Base-by-base conservation (phyloP, 345 rosid genomes). In the Linum tenue region DNA sequence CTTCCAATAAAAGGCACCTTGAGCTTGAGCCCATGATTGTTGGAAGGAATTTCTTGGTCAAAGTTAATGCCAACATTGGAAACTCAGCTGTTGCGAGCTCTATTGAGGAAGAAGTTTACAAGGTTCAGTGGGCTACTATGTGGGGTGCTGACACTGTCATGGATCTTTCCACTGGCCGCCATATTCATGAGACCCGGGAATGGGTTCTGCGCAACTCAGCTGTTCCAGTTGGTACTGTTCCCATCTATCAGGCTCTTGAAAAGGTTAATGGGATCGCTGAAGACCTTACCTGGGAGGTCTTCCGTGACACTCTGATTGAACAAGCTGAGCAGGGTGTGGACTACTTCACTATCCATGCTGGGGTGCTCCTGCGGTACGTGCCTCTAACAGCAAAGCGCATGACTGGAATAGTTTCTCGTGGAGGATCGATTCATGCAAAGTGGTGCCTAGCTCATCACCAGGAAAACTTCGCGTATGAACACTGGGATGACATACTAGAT, bases 41-140 rank as follows among this genome's bases (percentile, higher is more conserved):
- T 12, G 99, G 98, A 62, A 82, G 99, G 51, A 91, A 95, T 7
- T 95, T 95, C 68, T 77, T 95, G 84, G 99, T 95, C 37, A 91
- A 95, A 80, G 96, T 95, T 22, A 89, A 95, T 82, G 99, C 99
- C 10, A 95, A 95, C 63, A 95, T 95, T 31, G 99, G 98, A 64
- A 95, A 95, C 74, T 95, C 96, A 2, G 94, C 88, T 73, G 96
- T 91, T 64, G 99, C 87, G 3, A 91, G 99, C 74, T 91, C 98
- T 39, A 91, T 95, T 2, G 96, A 95, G 81, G 99, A 95, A 64
- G 99, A 95, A 79, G 98, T 95, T 51, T 91, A 91, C 59, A 95
- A 95, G 80, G 96, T 91, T 73, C 98, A 87, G n/a, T 95, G 99
- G 99, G 99, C 99, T 39, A 95, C 96, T 15, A 89, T 88, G 95